Conservation (phyloP, 768 basidiomycete genomes). For the Boletus barrowsii region DNA sequence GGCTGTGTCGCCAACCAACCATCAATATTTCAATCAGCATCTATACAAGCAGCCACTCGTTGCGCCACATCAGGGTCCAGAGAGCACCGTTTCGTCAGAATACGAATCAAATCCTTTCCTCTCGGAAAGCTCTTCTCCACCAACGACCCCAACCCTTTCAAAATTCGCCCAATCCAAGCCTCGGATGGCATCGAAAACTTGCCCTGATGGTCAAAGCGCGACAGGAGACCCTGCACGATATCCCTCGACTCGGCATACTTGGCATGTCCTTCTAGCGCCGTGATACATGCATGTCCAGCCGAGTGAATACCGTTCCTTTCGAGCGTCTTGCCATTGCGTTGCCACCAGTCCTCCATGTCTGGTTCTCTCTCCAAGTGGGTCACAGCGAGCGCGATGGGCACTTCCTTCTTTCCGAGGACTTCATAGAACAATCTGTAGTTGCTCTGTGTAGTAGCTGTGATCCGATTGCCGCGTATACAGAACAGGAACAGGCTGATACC, state of each 20-base stretch:
- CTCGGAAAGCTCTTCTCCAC: conserved; percentile 17
- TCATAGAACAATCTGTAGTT: conserved; percentile 26
- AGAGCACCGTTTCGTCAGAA: conserved; percentile 28
- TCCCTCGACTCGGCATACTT: conserved; percentile 32
- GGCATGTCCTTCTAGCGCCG: conserved; percentile 21
- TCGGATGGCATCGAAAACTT: conserved; percentile 31
- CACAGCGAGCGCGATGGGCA: conserved; percentile 39
- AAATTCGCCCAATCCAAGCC: conserved; percentile 23
- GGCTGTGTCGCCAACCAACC: too few species aligned
- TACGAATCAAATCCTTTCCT: conserved; percentile 22
- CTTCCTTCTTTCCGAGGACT: conserved; percentile 29
- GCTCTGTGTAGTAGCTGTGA: conserved; percentile 27
- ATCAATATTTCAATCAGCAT: conserved; percentile 1
- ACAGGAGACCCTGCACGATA: conserved; percentile 18
- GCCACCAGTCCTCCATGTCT: conserved; percentile 36
- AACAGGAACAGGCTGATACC: conserved; percentile 42
- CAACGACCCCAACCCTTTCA: conserved; percentile 23
- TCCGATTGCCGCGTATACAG: conserved; percentile 38
- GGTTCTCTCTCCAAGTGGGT: conserved; percentile 37
- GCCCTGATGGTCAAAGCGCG: conserved; percentile 23
- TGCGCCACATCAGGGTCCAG: conserved; percentile 23
- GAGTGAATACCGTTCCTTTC: conserved; percentile 21
- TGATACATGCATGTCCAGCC: conserved; percentile 32
- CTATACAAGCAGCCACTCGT: conserved; percentile 19
- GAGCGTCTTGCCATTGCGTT: conserved; percentile 19